phyloP scores from a whole-genome alignment of 2,329 filamentous ascomycete species.

The Talaromyces verruculosus region DNA sequence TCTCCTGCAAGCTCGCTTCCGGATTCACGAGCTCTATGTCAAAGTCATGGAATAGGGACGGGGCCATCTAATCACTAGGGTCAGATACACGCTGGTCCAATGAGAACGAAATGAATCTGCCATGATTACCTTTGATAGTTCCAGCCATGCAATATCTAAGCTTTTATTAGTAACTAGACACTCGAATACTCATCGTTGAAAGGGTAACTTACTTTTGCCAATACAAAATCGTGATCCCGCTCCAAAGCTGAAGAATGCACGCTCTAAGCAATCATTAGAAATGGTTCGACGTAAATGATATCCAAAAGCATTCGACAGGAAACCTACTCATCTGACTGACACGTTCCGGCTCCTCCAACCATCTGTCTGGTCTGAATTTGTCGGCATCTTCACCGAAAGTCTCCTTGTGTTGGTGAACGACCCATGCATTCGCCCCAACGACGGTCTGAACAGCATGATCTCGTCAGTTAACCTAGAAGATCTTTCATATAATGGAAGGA shows the following conservation, averaged over 20 bases:
- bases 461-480: neutral
- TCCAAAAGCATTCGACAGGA: neutral
- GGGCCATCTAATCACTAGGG: neutral
- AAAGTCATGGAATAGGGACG: neutral
- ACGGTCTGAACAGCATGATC: neutral
- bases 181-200: neutral
- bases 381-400: slow-evolving; percentile 20
- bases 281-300: too few relatives aligned
- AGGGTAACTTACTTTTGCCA: slow-evolving; percentile 22
- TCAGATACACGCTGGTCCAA: neutral
- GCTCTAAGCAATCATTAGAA: slow-evolving; percentile 12
- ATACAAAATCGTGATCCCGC: slow-evolving; percentile 23
- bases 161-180: neutral
- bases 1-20: neutral
- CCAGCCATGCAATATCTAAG: neutral
- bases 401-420: slow-evolving; percentile 18
- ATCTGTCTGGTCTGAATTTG: slow-evolving; percentile 18
- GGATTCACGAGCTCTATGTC: neutral
- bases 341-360: slow-evolving; percentile 10
- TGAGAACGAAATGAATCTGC: neutral
- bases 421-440: slow-evolving; percentile 19
- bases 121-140: neutral
- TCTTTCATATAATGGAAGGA: neutral
- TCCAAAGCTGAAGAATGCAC: slow-evolving; percentile 25
- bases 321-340: slow-evolving; percentile 16